A percentile compares a stretch with the other conserved stretches of the same genome.
These are phyloP conservation scores for Flaveria sonorensis DNA, from an alignment of 129 eudicot species.

Conservation along the genomic window DNA sequence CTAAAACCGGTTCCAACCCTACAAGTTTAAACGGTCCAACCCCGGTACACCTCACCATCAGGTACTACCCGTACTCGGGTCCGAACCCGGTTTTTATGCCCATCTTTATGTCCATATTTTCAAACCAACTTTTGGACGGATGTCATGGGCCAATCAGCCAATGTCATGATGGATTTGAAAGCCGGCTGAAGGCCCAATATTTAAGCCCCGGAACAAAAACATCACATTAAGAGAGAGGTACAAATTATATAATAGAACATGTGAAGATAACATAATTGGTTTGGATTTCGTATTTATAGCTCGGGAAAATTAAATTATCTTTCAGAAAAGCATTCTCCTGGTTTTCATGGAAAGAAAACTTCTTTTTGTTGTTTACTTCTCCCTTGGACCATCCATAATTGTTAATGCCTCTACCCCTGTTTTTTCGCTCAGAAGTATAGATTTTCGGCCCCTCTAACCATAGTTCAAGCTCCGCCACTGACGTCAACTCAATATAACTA, in stretches of 20 bases:
- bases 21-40: too few relatives aligned
- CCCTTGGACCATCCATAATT: neutral
- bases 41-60: too few relatives aligned
- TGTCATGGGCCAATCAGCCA: slow-evolving; percentile 36
- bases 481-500: too few relatives aligned
- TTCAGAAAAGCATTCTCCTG: slow-evolving; percentile 39
- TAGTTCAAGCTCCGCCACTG: too few relatives aligned
- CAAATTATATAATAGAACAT: neutral
- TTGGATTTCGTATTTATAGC: slow-evolving; percentile 7
- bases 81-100: neutral
- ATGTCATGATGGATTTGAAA: slow-evolving; percentile 31
- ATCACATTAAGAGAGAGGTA: neutral
- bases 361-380: slow-evolving; percentile 32
- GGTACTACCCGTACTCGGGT: too few relatives aligned
- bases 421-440: too few relatives aligned
- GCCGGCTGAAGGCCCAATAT: slow-evolving; percentile 27
- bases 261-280: neutral
- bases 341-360: slow-evolving; percentile 47
- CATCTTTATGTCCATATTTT: too few relatives aligned
- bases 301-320: slow-evolving; percentile 17
- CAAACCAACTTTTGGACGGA: slow-evolving; percentile 29
- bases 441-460: too few relatives aligned
- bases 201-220: neutral
- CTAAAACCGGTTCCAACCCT: too few relatives aligned
- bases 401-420: too few relatives aligned